Evolutionary conservation across 164 flowering plant species (phyloP).

Genomic region (Stephania japonica): DNA sequence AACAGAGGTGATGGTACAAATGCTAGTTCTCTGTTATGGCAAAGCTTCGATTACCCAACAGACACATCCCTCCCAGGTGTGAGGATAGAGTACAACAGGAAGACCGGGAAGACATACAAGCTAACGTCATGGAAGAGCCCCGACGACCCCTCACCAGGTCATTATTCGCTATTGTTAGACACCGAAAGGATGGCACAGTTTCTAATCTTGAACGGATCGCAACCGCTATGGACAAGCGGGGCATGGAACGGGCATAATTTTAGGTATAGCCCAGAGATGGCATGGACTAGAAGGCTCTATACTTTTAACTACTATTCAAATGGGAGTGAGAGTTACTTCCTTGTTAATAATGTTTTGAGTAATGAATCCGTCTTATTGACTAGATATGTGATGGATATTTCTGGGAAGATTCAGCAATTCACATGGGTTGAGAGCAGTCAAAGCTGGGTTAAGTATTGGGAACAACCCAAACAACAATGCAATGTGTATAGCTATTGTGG

Average conservation of each 20-base stretch:
- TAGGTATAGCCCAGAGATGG: conserved; percentile 10
- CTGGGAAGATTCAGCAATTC: neutral
- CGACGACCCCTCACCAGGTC: conserved; percentile 30
- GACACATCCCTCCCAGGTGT: conserved; percentile 18
- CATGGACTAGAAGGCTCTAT: neutral
- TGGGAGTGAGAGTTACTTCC: neutral
- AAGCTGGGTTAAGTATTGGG: neutral
- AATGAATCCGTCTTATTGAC: neutral
- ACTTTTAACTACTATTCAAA: neutral
- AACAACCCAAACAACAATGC: neutral
- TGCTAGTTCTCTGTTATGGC: neutral
- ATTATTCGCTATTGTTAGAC: conserved; percentile 16
- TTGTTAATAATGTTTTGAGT: no score
- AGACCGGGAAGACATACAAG: conserved; percentile 8
- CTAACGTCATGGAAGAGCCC: conserved; percentile 28
- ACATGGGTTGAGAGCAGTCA: neutral
- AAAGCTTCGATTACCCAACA: conserved; percentile 1
- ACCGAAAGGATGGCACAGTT: neutral
- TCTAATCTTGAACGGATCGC: conserved; percentile 14
- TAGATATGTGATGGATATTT: neutral
- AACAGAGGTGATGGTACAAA: neutral
- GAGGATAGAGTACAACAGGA: conserved; percentile 11
- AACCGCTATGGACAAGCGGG: no score
- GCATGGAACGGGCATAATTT: no score
- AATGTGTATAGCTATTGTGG: conserved; percentile 16